A percentile compares a stretch with the other conserved stretches of the same genome.
Conservation (phyloP, 352 stramenopile genomes). For the Phytophthora constricta region DNA sequence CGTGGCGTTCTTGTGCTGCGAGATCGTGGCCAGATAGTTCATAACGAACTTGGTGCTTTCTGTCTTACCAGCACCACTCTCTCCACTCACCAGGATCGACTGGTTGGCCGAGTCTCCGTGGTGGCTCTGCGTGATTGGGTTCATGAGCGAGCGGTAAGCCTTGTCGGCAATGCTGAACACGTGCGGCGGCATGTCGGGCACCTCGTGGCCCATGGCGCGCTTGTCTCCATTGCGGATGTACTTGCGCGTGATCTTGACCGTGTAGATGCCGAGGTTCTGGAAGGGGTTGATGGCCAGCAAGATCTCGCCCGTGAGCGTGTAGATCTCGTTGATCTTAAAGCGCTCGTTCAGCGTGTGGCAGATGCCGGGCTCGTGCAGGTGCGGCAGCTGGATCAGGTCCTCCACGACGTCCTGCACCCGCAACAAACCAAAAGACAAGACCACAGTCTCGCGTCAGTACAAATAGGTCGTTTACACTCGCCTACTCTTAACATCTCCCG, state of each 20-base stretch:
- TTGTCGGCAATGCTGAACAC: slow-evolving; percentile 92
- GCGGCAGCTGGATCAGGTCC: slow-evolving; percentile 93
- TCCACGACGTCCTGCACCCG: slow-evolving; percentile 85
- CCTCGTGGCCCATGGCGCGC: slow-evolving; percentile 62
- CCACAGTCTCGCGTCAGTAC: slow-evolving; percentile 5
- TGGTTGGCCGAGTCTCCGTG: slow-evolving; percentile 74
- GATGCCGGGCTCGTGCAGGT: slow-evolving; percentile 95
- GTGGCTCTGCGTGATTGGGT: slow-evolving; percentile 46
- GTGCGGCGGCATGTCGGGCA: slow-evolving; percentile 88
- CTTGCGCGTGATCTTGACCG: slow-evolving; percentile 88
- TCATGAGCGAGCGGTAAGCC: slow-evolving; percentile 86
- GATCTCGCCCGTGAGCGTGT: slow-evolving; percentile 90
- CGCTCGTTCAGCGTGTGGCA: slow-evolving; percentile 92
- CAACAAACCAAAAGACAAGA: slow-evolving; percentile 3
- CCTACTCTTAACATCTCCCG: slow-evolving; percentile 16
- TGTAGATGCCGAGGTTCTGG: slow-evolving; percentile 87
- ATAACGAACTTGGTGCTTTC: slow-evolving; percentile 97
- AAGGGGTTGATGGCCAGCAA: slow-evolving; percentile 91
- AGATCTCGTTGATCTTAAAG: slow-evolving; percentile 95
- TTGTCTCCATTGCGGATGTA: slow-evolving; percentile 88
- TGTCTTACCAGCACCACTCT: slow-evolving; percentile 96
- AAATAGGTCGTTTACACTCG: too few relatives aligned
- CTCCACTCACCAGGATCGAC: slow-evolving; percentile 92
- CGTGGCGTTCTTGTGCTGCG: slow-evolving; percentile 52
- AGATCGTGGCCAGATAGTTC: slow-evolving; percentile 94